Percentiles rank a stretch among this genome's conserved stretches.
phyloP scores from a whole-genome alignment of 495 filamentous ascomycete species.

The Penicillium flavigenum region DNA sequence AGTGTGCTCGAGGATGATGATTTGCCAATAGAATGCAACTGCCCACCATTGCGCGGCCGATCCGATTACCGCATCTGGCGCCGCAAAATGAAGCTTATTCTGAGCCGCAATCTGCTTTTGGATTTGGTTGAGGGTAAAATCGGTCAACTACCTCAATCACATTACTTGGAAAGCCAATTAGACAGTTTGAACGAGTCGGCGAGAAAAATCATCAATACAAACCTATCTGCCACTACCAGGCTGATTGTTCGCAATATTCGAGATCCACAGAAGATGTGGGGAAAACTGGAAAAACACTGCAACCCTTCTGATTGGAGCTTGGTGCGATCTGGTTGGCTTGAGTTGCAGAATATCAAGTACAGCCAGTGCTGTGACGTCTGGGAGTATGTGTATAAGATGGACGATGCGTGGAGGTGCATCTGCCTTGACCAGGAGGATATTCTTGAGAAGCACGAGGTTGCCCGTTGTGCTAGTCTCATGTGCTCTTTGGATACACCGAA shows the following conservation, averaged over 20 bases:
- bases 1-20: not conserved
- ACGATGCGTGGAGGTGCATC: constrained; percentile 9
- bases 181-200: not conserved
- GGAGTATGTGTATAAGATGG: constrained; percentile 8
- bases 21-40: constrained; percentile 2
- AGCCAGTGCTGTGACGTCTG: constrained; percentile 1
- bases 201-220: not conserved
- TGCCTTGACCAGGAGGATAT: constrained; percentile 6
- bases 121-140: constrained; percentile 1
- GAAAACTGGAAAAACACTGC: constrained; percentile 10
- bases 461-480: constrained; percentile 6
- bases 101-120: not conserved
- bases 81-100: not conserved
- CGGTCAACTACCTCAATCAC: not conserved
- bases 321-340: constrained; percentile 4
- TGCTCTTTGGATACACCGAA: not conserved
- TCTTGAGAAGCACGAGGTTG: constrained; percentile 4
- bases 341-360: constrained; percentile 5
- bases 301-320: constrained; percentile 6
- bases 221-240: not conserved
- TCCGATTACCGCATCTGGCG: constrained; percentile 6
- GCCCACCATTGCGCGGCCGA: constrained; percentile 3
- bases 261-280: constrained; percentile 8
- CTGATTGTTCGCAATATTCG: constrained; percentile 6
- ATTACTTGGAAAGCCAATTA: not conserved